Evolutionary conservation across 345 rosid species (phyloP), one percentile per base, ranked within the genome.

Genomic region (Citrus unshiu): DNA sequence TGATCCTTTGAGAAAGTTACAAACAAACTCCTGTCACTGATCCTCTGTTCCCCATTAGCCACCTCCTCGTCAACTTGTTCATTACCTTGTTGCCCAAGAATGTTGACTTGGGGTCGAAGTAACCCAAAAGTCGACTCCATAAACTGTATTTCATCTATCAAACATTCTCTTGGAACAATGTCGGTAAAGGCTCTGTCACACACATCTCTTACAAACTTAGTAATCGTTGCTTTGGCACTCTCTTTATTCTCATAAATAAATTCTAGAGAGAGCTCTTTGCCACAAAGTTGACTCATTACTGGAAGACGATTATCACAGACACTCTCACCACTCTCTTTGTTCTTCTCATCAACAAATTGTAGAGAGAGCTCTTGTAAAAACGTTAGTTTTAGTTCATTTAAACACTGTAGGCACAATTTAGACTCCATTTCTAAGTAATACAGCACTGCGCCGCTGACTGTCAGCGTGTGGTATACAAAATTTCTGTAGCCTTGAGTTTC

Each of bases 1-100:
- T 72, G 82, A 12, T 82, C 79, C 46, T 70, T 80, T 2, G 83
- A 75, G 78, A 82, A 85, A n/a, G 85, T 85, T 58, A 75, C 61
- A 51, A 82, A 78, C 71, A 85, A 46, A 49, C 82, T 75, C 18
- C 70, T 29, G 24, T 80, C 76, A 19, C 18, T 6, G 51, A 2
- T 34, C 34, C 51, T 12, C 4, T 46, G 51, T 46, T 46, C 14
- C 16, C 51, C 51, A 6, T 30, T 54, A 9, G 24, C 16, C 51
- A 46, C 51, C 51, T 46, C 18, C 29, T 54, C 32, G 21, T 21
- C 13, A n/a, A 18, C 32, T 76, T 46, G 18, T 25, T 46, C 75
- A 30, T 58, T 43, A 12, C 8, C 60, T 25, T 22, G 9, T 24
- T 24, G 56, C 37, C 68, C 43, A 6, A 14, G 19, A n/a, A 59